Base-by-base conservation (phyloP, 2,329 filamentous ascomycete species). In the Chaetomium sp. region DNA sequence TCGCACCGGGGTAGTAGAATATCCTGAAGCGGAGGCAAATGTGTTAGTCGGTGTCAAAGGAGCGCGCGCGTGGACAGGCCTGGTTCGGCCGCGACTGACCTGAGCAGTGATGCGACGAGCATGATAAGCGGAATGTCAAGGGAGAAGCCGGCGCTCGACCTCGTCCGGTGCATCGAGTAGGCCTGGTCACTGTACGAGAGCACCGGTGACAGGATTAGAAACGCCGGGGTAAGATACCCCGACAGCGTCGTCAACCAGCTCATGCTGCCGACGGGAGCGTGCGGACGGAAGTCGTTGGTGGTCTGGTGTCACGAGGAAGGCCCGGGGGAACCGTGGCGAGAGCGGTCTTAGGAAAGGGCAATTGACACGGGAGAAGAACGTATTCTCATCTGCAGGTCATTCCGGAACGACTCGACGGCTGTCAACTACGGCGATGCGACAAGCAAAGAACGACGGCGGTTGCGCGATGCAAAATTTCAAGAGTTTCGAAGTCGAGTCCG, bases 81-180 rank as follows among this genome's bases (percentile, higher is more conserved):
- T 19, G 25, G 29, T 2, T 4, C 5, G n/a, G 27, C 25, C 4
- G 16, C 5, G 8, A 66, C 70, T 13, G n/a, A 89, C 85, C 87
- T 86, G 62, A 89, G 78, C 62, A 90, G 78, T 3, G 87, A 90
- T 31, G 88, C 86, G 61, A 90, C 82, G 58, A 90, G 83, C 88
- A 90, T 90, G 67, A 90, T 90, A 64, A 90, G 78, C 35, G 88
- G 88, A 53, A 90, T 90, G 71, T 90, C 88, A 67, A 90, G 81
- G 21, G 87, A 90, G 77, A 90, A 90, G 63, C 87, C 87, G 16
- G 85, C 85, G 62, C 87, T 90, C 51, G 86, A 87, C 75, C 84
- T 87, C 63, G 78, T 81, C 71, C 83, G 80, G 72, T 88, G 83
- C 83, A 90, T 90, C 42, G 87, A 83, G 55, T 86, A 73, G 29